Evolutionary conservation across 257 asterid species (phyloP).

Genomic region (Eustoma russellianum): DNA sequence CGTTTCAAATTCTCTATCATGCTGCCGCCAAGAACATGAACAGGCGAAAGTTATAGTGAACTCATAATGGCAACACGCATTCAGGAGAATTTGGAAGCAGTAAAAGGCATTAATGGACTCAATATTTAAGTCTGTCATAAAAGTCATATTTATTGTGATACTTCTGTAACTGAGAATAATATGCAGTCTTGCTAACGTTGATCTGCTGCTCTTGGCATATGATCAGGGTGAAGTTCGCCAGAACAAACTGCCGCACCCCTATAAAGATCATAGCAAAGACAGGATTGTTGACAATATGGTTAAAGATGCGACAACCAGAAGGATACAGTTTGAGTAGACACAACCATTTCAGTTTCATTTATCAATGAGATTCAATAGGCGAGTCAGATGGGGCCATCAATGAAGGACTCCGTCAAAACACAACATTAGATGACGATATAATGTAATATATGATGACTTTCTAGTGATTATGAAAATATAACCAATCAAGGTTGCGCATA

Average conservation of each 20-base stretch:
- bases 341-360: too few species aligned
- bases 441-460: too few species aligned
- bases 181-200: constrained; percentile 51
- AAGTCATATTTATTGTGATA: constrained; percentile 61
- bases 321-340: too few species aligned
- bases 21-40: constrained; percentile 28
- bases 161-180: constrained; percentile 51
- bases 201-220: constrained; percentile 40
- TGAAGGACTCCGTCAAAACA: too few species aligned
- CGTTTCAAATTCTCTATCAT: constrained; percentile 31
- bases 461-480: too few species aligned
- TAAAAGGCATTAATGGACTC: too few species aligned
- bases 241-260: constrained; percentile 81
- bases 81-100: background rate
- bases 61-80: background rate
- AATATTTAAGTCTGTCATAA: background rate
- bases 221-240: constrained; percentile 82
- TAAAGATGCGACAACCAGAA: background rate
- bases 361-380: too few species aligned
- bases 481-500: too few species aligned
- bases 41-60: background rate
- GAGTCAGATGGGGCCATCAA: too few species aligned
- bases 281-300: background rate
- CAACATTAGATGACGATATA: too few species aligned
- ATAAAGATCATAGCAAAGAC: constrained; percentile 18